These are phyloP conservation scores for Aspergillus flavus DNA, from an alignment of 2,329 filamentous ascomycete species.

Conservation along the genomic window DNA sequence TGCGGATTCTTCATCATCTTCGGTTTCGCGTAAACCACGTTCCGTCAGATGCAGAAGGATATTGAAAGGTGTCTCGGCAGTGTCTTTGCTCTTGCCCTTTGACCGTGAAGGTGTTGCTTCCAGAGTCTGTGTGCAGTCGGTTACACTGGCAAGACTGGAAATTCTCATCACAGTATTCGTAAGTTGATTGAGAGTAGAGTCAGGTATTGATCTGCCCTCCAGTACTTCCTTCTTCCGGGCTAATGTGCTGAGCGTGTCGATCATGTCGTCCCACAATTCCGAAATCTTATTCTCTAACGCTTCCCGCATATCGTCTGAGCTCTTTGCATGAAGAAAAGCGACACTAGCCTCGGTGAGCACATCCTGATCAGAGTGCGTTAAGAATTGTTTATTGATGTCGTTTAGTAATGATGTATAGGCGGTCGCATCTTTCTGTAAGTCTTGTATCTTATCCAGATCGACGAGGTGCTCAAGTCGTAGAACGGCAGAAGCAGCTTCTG, in stretches of 20 bases:
- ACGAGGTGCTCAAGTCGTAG: conserved; percentile 83
- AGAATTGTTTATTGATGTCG: conserved; percentile 91
- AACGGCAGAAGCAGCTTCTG: conserved; percentile 82
- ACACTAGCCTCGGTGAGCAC: conserved; percentile 82
- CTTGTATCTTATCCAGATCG: conserved; percentile 83
- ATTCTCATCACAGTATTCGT: conserved; percentile 76
- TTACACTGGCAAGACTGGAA: conserved; percentile 76
- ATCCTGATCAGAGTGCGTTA: conserved; percentile 82
- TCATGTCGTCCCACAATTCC: conserved; percentile 81
- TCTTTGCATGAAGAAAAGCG: conserved; percentile 80
- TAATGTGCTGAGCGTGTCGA: conserved; percentile 72
- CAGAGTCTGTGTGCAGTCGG: conserved; percentile 74
- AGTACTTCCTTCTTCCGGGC: conserved; percentile 73
- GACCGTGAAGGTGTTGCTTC: conserved; percentile 56
- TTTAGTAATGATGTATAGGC: conserved; percentile 81
- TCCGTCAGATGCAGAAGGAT: conserved; percentile 72
- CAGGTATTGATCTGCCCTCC: conserved; percentile 67
- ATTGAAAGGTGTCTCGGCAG: conserved; percentile 55
- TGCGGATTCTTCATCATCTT: conserved; percentile 70
- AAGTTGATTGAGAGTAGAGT: conserved; percentile 67
- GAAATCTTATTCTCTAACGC: conserved; percentile 78
- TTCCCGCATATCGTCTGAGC: conserved; percentile 86
- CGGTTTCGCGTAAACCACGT: conserved; percentile 67
- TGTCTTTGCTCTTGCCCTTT: conserved; percentile 44
- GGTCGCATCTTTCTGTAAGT: conserved; percentile 81